phyloP scores from a whole-genome alignment of 1,284 basidiomycete genomes.

The Irpex sp. region DNA sequence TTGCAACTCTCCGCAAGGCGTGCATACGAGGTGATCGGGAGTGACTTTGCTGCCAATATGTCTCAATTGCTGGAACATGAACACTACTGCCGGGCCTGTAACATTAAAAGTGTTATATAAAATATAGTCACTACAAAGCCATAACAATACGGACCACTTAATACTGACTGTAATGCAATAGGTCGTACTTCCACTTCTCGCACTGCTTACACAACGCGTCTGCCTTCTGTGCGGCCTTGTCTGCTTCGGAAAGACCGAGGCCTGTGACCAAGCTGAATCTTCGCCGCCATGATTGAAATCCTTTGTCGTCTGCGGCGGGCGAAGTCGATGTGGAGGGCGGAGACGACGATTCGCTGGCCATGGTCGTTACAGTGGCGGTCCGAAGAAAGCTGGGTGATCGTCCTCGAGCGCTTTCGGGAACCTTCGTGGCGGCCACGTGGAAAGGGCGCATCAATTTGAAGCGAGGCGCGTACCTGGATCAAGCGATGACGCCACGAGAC shows the following conservation, averaged over 20 bases:
- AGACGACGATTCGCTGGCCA: neutral
- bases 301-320: neutral
- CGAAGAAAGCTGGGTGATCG: neutral
- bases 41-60: constrained; percentile 67
- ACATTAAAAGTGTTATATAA: constrained; percentile 5
- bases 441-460: neutral
- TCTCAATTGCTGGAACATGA: constrained; percentile 86
- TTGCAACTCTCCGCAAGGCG: constrained; percentile 71
- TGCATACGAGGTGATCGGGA: constrained; percentile 74
- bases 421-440: neutral
- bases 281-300: constrained; percentile 52
- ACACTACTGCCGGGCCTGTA: constrained; percentile 78
- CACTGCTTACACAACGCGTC: constrained; percentile 43
- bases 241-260: constrained; percentile 50
- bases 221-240: constrained; percentile 42
- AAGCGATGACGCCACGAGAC: neutral
- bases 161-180: constrained; percentile 50
- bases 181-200: constrained; percentile 55
- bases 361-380: neutral
- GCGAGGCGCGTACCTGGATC: neutral
- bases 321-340: neutral
- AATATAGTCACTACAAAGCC: constrained; percentile 10
- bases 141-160: constrained; percentile 17
- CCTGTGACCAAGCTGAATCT: constrained; percentile 53
- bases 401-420: neutral